phyloP scores from a whole-genome alignment of 208 protist genomes.

The Blechomonas ayalai region DNA sequence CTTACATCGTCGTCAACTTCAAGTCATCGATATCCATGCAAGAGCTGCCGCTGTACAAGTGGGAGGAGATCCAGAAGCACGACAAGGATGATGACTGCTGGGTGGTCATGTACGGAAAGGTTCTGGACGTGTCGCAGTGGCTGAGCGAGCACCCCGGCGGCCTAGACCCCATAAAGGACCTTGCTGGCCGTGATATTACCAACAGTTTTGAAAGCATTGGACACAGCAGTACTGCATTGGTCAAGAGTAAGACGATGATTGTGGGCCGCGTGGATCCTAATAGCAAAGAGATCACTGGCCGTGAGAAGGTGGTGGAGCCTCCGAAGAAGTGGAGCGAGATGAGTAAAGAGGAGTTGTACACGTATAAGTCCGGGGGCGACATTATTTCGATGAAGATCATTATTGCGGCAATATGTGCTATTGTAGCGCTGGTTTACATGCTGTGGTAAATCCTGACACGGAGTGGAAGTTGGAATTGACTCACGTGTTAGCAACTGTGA shows the following conservation, averaged over 20 bases:
- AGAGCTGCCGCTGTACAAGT: slow-evolving; percentile 55
- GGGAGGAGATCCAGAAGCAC: slow-evolving; percentile 87
- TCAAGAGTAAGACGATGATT: slow-evolving; percentile 59
- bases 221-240: slow-evolving; percentile 54
- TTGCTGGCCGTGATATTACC: slow-evolving; percentile 70
- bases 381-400: slow-evolving; percentile 51
- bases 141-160: slow-evolving; percentile 89
- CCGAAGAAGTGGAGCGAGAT: slow-evolving; percentile 37
- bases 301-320: slow-evolving; percentile 5
- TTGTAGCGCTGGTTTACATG: slow-evolving; percentile 31
- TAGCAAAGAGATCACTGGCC: slow-evolving; percentile 8
- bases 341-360: slow-evolving; percentile 35
- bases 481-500: too few relatives aligned
- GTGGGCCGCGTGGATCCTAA: slow-evolving; percentile 58
- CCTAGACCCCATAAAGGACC: slow-evolving; percentile 75
- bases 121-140: slow-evolving; percentile 88
- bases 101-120: slow-evolving; percentile 90
- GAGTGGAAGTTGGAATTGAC: too few relatives aligned
- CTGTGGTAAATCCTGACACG: too few relatives aligned
- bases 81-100: slow-evolving; percentile 85
- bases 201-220: slow-evolving; percentile 81
- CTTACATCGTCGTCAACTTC: neutral
- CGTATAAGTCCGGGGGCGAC: slow-evolving; percentile 46
- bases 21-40: slow-evolving; percentile 28
- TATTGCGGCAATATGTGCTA: slow-evolving; percentile 9